These are phyloP conservation scores for Cryptomeria japonica DNA, from an alignment of 75 land plant genomes.

Conservation along the genomic window DNA sequence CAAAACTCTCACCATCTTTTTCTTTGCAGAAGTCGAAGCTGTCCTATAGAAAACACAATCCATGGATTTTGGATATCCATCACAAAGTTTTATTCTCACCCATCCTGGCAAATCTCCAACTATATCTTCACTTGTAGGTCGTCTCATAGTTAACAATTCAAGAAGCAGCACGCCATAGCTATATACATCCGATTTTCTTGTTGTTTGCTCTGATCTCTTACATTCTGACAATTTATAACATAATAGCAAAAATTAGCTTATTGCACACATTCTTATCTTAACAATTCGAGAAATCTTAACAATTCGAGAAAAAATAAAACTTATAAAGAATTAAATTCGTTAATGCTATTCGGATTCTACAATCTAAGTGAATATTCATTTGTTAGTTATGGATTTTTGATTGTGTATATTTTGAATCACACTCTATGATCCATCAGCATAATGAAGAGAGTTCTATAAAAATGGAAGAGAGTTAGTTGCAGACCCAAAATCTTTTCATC, in stretches of 20 bases:
- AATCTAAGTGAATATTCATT: no score
- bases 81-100: background rate
- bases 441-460: no score
- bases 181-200: conserved; percentile 30
- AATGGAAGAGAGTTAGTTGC: no score
- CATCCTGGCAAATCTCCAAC: background rate
- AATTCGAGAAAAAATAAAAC: no score
- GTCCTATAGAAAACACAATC: background rate
- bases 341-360: no score
- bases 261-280: no score
- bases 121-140: background rate
- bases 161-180: conserved; percentile 25
- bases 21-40: background rate
- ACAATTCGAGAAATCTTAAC: no score
- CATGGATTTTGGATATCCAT: background rate
- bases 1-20: background rate
- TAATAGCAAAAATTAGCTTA: background rate
- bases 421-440: no score
- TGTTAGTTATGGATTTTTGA: no score
- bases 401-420: no score
- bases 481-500: no score
- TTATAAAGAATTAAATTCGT: no score
- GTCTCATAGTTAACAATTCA: conserved; percentile 17
- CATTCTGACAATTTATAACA: background rate
- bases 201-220: background rate